Base-by-base conservation (phyloP, 441 rosid species). In the Mallotus japonicus region DNA sequence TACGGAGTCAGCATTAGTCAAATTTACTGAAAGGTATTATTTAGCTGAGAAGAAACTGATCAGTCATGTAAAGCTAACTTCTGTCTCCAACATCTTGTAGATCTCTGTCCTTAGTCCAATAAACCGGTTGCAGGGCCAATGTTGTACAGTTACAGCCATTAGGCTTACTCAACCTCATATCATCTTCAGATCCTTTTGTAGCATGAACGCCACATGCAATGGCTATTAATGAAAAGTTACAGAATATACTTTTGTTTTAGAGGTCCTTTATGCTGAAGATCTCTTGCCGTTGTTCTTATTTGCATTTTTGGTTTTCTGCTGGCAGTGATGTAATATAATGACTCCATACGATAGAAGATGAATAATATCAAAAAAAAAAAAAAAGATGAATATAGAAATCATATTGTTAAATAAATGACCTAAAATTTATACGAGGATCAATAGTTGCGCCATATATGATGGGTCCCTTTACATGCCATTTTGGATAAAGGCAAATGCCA, bases 91-190 rank as follows among this genome's bases (percentile, higher is more conserved):
- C 44, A 72, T 20, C 69, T 58, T 53, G 73, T 22, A 73, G 75
- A 78, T 73, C 69, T 61, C 44, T 34, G 72, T 67, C 66, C 73
- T 54, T 46, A 14, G 47, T 68, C 46, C 83, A 69, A 79, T 66
- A 77, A 71, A 40, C 28, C 32, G 56, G 70, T 73, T 54, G 70
- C 49, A 47, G 56, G 76, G 83, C 73, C 79, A 56, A 69, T 75
- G 69, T 80, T 81, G 87, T 86, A 84, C 77, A 86, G 86, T 70
- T 86, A 84, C 77, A 86, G 86, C 72, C 73, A 67, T 73, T 53
- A 57, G 63, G 53, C 60, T n/a, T 67, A 20, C 44, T 46, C 60
- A 51, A 40, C 37, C n/a, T 17, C 17, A 66, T 10, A 75, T 51
- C 71, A 47, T 66, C 51, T 40, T 15, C 65, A 34, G 34, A 12